Evolutionary conservation across 805 yeast genomes (phyloP), one percentile per base, ranked within the genome.

Genomic region (Suhomyces kilbournensis): DNA sequence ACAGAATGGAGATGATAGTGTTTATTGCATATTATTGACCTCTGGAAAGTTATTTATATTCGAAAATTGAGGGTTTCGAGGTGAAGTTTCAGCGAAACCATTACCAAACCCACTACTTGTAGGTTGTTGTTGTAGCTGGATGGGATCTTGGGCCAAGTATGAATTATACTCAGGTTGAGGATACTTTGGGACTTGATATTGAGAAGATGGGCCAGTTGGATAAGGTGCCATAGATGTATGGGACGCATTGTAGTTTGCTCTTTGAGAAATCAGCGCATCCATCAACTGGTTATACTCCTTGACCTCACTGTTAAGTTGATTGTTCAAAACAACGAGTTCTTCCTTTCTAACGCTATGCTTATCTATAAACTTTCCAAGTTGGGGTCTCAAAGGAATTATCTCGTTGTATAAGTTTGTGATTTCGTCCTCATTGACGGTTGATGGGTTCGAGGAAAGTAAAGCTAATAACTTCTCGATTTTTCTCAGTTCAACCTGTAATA

Each of bases 301-400:
- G 49, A 88, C 81, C 15, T 96, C 94, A 46, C 76, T 76, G 52
- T 81, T 81, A 51, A 93, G 77, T 56, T 88, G 87, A 55, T 81
- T 80, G 61, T 90, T 86, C 60, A 93, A 74, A 19, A 81, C 81
- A 55, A 84, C 73, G 54, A 93, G 72, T 56, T 93, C 97, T 59
- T 91, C 88, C 64, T 87, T 83, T 61, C 90, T 81, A 44, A 81
- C 79, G 35, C 90, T 79, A 67, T 90, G 88, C 66, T 88, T 83
- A 52, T 90, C 97, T 56, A 94, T 82, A 60, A 85, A 71, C 61
- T 82, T 82, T 14, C 89, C 89, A 54, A 94, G 75, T 55, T 83
- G 80, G 0, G 91, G 90, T 56, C 96, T 83, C 47, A 90, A 72
- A 4, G 91, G 83, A 15, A 87, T 79, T 1, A 91, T 76, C 12